Base-by-base conservation (phyloP, 2,329 filamentous ascomycete species). In the Botrytis elliptica region DNA sequence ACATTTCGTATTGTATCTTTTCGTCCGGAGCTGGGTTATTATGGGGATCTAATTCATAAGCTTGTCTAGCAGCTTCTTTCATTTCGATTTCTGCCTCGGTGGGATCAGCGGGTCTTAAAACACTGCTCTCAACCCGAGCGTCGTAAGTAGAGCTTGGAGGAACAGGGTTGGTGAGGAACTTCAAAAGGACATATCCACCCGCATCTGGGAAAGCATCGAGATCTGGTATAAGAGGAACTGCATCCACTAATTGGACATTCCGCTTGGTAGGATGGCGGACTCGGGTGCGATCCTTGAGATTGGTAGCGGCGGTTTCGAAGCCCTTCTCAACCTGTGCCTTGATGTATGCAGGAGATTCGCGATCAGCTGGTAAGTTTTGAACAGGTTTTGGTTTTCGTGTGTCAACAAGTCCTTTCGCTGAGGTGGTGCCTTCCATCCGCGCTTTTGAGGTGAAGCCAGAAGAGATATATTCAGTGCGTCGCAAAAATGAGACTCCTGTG, bases 401-500 rank as follows among this genome's bases (percentile, higher is more conserved):
- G 64, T 85, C 82, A 55, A 87, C 84, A 68, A 87, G 82, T 44
- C 85, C 84, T 75, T 87, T 87, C 18, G 10, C 38, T 6, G 88
- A 86, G 40, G 86, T 87, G 42, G 85, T 86, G 0, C 86, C 86
- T 69, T 88, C 86, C 73, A 84, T 83, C 46, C 83, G 82, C 29
- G 80, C 81, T 80, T 89, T 89, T 9, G 85, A 81, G 44, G 84
- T 85, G 36, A 85, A 84, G 25, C 64, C 71, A 5, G 88, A 89
- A 18, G 93, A 93, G 80, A 97, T 98, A 84, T 98, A 98, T 83
- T 99, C 96, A 73, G 96, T 98, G 79, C 95, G 90, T 74, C 96
- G 93, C 78, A 99, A 88, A 88, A 99, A 99, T 76, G 94, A 97
- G 71, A 97, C 94, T 76, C 92, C 91, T 29, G 91, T 87, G 76